These are phyloP conservation scores for Hypoxylon fuscum DNA, from an alignment of 495 filamentous ascomycete species.

Conservation along the genomic window DNA sequence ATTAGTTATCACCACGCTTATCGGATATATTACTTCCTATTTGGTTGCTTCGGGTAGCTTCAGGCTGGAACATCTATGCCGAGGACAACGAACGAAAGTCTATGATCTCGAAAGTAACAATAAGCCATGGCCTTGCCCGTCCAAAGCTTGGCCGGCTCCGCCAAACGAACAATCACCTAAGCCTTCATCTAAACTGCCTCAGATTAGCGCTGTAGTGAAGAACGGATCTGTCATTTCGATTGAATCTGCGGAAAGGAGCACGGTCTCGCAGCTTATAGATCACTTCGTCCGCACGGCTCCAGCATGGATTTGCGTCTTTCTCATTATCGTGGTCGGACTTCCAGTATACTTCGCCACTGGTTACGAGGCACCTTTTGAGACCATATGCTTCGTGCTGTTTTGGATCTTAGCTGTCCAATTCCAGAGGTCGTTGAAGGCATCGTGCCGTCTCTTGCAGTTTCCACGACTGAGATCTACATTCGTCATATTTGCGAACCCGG, in stretches of 20 bases:
- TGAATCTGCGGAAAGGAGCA: not conserved
- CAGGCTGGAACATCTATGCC: conserved; percentile 32
- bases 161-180: conserved; percentile 9
- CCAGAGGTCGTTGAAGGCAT: conserved; percentile 47
- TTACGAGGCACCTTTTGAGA: conserved; percentile 46
- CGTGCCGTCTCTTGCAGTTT: conserved; percentile 14
- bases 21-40: conserved; percentile 31
- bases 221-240: conserved; percentile 13
- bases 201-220: conserved; percentile 23
- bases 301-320: conserved; percentile 31
- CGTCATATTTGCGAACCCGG: conserved; percentile 51
- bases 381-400: conserved; percentile 47
- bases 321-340: conserved; percentile 33
- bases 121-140: conserved; percentile 41
- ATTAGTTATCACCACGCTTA: conserved; percentile 33
- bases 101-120: conserved; percentile 34
- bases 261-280: conserved; percentile 18
- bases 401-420: conserved; percentile 53
- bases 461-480: conserved; percentile 41
- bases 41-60: conserved; percentile 29
- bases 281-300: conserved; percentile 42
- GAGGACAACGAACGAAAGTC: conserved; percentile 17
- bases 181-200: conserved; percentile 25
- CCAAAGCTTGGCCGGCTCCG: conserved; percentile 38
- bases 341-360: conserved; percentile 31